phyloP scores from a whole-genome alignment of 306 rosid genomes.

The Prunus mume region DNA sequence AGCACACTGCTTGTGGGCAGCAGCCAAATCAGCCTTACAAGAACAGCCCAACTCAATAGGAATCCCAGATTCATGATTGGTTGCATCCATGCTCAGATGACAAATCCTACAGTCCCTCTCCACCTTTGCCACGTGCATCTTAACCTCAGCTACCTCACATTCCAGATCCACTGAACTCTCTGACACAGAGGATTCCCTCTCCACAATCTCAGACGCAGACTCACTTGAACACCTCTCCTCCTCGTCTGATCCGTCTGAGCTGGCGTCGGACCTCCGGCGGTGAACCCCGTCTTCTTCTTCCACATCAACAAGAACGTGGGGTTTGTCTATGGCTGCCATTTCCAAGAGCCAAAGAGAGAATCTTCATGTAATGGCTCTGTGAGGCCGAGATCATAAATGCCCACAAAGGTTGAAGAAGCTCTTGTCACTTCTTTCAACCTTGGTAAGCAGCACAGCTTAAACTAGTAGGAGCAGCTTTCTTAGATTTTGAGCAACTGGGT shows the following conservation, averaged over 20 bases:
- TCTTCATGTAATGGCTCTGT: slow-evolving; percentile 60
- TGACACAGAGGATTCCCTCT: slow-evolving; percentile 50
- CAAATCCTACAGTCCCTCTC: slow-evolving; percentile 90
- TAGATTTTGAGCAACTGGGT: slow-evolving; percentile 23
- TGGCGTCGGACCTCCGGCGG: slow-evolving; percentile 40
- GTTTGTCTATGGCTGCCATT: slow-evolving; percentile 46
- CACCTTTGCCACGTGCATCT: slow-evolving; percentile 54
- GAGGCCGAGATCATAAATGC: slow-evolving; percentile 42
- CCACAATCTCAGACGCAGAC: slow-evolving; percentile 53
- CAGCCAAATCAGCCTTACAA: slow-evolving; percentile 92
- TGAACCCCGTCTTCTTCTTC: slow-evolving; percentile 29
- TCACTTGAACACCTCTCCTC: slow-evolving; percentile 35
- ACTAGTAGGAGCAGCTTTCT: slow-evolving; percentile 20
- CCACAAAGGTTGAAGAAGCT: slow-evolving; percentile 34
- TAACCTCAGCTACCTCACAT: slow-evolving; percentile 40
- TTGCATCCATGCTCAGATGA: slow-evolving; percentile 68
- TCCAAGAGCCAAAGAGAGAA: slow-evolving; percentile 43
- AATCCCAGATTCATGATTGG: slow-evolving; percentile 74
- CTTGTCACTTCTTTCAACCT: slow-evolving; percentile 23
- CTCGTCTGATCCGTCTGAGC: slow-evolving; percentile 13
- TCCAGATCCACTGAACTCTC: slow-evolving; percentile 74
- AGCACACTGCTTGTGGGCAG: slow-evolving; percentile 92
- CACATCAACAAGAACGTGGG: slow-evolving; percentile 44
- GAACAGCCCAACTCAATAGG: slow-evolving; percentile 88
- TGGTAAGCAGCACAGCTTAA: neutral